Base-by-base conservation (phyloP, 1,139 yeast species). In the Spencermartinsiella ligniputridi region DNA sequence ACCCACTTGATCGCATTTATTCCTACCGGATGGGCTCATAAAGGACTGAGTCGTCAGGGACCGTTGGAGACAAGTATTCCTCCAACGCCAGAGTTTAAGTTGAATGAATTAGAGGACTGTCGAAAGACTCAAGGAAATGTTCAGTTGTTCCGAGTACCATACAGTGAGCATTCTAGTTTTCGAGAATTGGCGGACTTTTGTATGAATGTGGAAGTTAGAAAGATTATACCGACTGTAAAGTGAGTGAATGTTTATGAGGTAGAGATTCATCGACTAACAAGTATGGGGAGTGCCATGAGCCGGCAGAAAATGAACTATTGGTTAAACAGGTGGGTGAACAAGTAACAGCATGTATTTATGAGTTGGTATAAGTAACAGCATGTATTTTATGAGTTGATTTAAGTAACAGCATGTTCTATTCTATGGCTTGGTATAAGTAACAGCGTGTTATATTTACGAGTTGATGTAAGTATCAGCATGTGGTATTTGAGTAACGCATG, bases 151-250 rank as follows among this genome's bases (percentile, higher is more conserved):
- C 67, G 78, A 29, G 74, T 90, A 0, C 97, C 97, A 0, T 92
- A 92, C 58, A 83, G 95, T 56, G 98, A 92, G 60, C 98, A 92
- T 66, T 88, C 96, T 12, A 86, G 95, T 42, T 90, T 81, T 57
- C 69, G 85, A 38, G 97, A 92, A 57, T 70, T 92, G 40, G 72
- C 81, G 6, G 73, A 75, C 50, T 86, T 90, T 58, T 76, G 81
- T 29, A 67, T 74, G 2, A 67, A 72, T 30, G 59, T 86, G 42
- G 64, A 72, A 8, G 72, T 78, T 50, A 66, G 67, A 1, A 58
- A 71, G 39, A 75, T 88, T 12, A 78, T 88, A 8, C 95, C 97
- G 0, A 92, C 97, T 0, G 98, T 92, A 1, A 82, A 81, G 25
- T 22, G 25, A 22, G 25, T 22, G 11, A 22, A 22, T 8, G 6